phyloP scores from a whole-genome alignment of 73 alveolate genomes.

The Uronychia setigera region DNA sequence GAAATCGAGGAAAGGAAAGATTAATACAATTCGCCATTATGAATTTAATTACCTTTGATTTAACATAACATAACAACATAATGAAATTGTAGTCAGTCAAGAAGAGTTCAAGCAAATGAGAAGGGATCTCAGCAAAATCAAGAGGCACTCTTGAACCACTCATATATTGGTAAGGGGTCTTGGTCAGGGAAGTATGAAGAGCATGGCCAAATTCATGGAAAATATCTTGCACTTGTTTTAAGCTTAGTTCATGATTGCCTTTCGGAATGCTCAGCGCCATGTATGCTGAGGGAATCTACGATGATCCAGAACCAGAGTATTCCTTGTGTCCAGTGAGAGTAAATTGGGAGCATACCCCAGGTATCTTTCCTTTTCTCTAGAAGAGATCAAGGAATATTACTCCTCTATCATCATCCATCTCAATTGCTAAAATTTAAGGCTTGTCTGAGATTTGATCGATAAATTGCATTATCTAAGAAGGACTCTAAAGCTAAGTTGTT shows the following conservation, averaged over 20 bases:
- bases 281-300: constrained; percentile 42
- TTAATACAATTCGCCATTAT: too few relatives aligned
- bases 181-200: constrained; percentile 40
- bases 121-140: constrained; percentile 63
- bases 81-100: constrained; percentile 51
- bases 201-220: constrained; percentile 79
- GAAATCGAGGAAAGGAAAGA: too few relatives aligned
- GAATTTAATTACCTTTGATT: too few relatives aligned
- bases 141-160: constrained; percentile 64
- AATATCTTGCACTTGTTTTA: constrained; percentile 32
- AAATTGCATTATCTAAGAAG: too few relatives aligned
- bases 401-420: constrained; percentile 11
- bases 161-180: constrained; percentile 35
- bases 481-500: background rate
- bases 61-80: too few relatives aligned
- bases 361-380: constrained; percentile 30
- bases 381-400: constrained; percentile 35
- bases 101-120: constrained; percentile 50
- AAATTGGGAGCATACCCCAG: constrained; percentile 4
- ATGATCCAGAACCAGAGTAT: background rate
- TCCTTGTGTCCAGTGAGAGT: constrained; percentile 12
- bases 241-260: constrained; percentile 14
- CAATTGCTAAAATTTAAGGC: background rate
- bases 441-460: constrained; percentile 4
- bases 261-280: constrained; percentile 9